Conservation (phyloP, 2,329 filamentous ascomycete species). For the Hymenoscyphus albidus region DNA sequence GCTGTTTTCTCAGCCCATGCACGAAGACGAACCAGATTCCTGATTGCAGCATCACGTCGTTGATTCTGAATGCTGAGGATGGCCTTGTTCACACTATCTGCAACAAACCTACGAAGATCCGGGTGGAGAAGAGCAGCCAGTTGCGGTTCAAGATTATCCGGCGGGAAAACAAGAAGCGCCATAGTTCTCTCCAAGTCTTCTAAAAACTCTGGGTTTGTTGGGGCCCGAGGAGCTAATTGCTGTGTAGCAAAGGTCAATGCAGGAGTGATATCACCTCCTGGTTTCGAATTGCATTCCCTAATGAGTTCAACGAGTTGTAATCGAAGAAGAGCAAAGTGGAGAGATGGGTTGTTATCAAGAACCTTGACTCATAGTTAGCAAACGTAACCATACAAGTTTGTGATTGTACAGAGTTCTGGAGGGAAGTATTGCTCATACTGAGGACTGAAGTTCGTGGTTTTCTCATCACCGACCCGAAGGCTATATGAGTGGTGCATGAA, state of each 20-base stretch:
- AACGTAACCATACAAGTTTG: neutral
- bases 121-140: conserved; percentile 75
- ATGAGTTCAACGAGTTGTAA: conserved; percentile 95
- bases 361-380: conserved; percentile 55
- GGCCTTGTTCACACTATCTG: conserved; percentile 82
- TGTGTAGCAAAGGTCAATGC: conserved; percentile 84
- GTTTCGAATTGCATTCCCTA: conserved; percentile 62
- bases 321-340: conserved; percentile 87
- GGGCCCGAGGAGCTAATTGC: conserved; percentile 81
- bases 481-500: conserved; percentile 99
- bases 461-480: conserved; percentile 87
- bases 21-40: conserved; percentile 74
- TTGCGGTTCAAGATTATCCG: conserved; percentile 72
- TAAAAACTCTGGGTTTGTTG: conserved; percentile 75
- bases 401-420: conserved; percentile 14
- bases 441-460: conserved; percentile 74
- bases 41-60: conserved; percentile 75
- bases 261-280: conserved; percentile 65
- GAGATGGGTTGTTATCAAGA: conserved; percentile 72
- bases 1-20: conserved; percentile 69
- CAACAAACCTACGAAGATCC: conserved; percentile 75
- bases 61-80: conserved; percentile 72
- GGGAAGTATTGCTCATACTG: conserved; percentile 65
- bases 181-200: conserved; percentile 89
- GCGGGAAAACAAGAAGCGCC: conserved; percentile 82